Conservation (phyloP, 352 stramenopile species). For the Globisporangium emineosum region DNA sequence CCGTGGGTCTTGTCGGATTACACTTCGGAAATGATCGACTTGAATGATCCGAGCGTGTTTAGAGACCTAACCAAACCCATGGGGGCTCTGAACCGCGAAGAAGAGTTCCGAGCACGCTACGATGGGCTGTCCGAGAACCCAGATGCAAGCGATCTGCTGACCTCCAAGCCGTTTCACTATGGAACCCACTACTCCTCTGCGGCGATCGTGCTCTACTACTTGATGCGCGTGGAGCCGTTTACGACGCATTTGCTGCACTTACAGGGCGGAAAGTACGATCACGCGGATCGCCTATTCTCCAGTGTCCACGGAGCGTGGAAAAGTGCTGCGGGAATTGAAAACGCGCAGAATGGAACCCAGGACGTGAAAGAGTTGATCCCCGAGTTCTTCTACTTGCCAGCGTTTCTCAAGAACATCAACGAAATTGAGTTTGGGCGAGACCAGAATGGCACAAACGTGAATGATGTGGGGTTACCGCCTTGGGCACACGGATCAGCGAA, state of each 20-base stretch:
- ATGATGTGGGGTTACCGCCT: conserved; percentile 90
- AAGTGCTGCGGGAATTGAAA: conserved; percentile 57
- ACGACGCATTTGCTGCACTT: conserved; percentile 91
- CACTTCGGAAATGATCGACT: conserved; percentile 88
- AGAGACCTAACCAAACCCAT: conserved; percentile 97
- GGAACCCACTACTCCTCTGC: conserved; percentile 91
- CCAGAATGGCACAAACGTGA: conserved; percentile 79
- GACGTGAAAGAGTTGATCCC: conserved; percentile 99
- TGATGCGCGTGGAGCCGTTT: conserved; percentile 97
- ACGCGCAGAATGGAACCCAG: conserved; percentile 76
- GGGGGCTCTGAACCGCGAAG: conserved; percentile 92
- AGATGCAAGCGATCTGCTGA: conserved; percentile 39
- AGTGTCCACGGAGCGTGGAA: conserved; percentile 93
- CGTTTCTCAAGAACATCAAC: conserved; percentile 96
- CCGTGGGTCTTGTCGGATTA: conserved; percentile 98
- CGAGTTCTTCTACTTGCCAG: conserved; percentile 96
- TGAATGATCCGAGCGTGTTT: conserved; percentile 91
- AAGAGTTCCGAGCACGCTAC: conserved; percentile 72
- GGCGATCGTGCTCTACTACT: conserved; percentile 97
- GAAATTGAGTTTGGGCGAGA: conserved; percentile 92
- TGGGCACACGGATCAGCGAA: conserved; percentile 92
- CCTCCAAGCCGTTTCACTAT: conserved; percentile 90
- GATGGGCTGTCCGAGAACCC: conserved; percentile 48
- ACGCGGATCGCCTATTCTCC: conserved; percentile 96
- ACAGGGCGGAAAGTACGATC: conserved; percentile 97